A percentile compares a stretch with the other conserved stretches of the same genome.
Evolutionary conservation across 2,329 filamentous ascomycete genomes (phyloP).

Genomic region (Diplodia mutila): DNA sequence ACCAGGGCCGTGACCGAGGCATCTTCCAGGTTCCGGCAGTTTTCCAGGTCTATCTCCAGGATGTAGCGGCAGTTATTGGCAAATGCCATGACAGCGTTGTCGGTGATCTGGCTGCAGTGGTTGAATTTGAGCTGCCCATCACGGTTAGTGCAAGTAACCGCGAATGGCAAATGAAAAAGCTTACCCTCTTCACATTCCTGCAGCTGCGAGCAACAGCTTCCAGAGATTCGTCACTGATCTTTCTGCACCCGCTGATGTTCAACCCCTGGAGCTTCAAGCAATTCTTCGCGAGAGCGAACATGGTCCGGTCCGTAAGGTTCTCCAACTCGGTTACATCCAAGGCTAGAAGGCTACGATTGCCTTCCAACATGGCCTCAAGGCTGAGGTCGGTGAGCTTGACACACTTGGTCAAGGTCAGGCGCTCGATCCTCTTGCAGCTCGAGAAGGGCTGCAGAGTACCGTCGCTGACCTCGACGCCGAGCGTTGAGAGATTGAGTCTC

Average conservation of each 20-base stretch:
- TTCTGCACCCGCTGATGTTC: constrained; percentile 85
- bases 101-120: constrained; percentile 82
- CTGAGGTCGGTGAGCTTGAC: constrained; percentile 81
- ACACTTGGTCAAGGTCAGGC: constrained; percentile 91
- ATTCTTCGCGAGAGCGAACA: constrained; percentile 76
- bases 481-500: constrained; percentile 82
- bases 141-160: constrained; percentile 26
- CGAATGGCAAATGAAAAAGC: constrained; percentile 37
- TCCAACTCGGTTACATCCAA: constrained; percentile 85
- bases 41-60: constrained; percentile 92
- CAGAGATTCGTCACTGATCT: constrained; percentile 85
- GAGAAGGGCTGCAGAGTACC: constrained; percentile 82
- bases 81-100: constrained; percentile 81
- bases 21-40: constrained; percentile 80
- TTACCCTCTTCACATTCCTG: constrained; percentile 81
- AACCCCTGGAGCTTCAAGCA: constrained; percentile 87
- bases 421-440: constrained; percentile 87
- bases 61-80: constrained; percentile 88
- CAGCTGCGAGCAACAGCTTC: constrained; percentile 79
- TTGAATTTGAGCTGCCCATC: constrained; percentile 81
- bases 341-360: constrained; percentile 80
- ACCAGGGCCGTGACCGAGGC: constrained; percentile 81
- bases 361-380: constrained; percentile 75
- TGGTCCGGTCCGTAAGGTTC: constrained; percentile 79
- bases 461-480: constrained; percentile 79